Base-by-base conservation (phyloP, 2,329 filamentous ascomycete species). In the Aspergillus neoniger region DNA sequence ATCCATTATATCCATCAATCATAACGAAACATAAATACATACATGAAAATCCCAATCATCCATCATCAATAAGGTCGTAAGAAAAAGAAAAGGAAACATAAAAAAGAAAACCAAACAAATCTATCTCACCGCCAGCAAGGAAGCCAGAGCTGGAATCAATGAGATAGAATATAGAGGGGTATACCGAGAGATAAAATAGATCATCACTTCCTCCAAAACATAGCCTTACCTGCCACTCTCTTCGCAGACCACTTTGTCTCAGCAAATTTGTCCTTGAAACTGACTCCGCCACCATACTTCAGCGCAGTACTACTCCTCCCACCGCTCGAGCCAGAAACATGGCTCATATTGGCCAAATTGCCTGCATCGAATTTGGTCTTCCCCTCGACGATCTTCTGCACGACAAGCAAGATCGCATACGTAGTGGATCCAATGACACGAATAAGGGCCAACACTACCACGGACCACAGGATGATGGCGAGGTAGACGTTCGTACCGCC, bases 391-490 rank as follows among this genome's bases (percentile, higher is more conserved):
- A 96, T 82, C 71, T 88, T 89, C 73, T 96, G 94, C 58, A 99
- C 79, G 36, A 88, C 80, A 72, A 96, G 94, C 71, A 98, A 88
- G 61, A 97, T 76, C 2, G 91, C 88, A 79, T 96, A 99, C 0
- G 91, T 86, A 0, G 88, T 88, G 9, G 85, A 89, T 0, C 95
- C 95, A 1, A 97, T 75, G 0, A 92, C 93, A 65, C 95, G 87
- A 83, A 99, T 96, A 6, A 95, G 80, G 1, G 96, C 95, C 25
- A 99, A 80, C 0, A 85, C 84, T 0, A 95, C 95, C 14, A 99
- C 95, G 30, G 86, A 82, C 95, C 95, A 99, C 21, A 99, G 84
- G 72, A 99, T 91, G 78, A 98, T 95, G 38, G 88, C 89, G 47
- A 99, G 85, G 76, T 99, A 99, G 73, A 90, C 87, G 80, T 99